Evolutionary conservation across 2,329 filamentous ascomycete genomes (phyloP).

Genomic region (Chaetomiaceae sp.): DNA sequence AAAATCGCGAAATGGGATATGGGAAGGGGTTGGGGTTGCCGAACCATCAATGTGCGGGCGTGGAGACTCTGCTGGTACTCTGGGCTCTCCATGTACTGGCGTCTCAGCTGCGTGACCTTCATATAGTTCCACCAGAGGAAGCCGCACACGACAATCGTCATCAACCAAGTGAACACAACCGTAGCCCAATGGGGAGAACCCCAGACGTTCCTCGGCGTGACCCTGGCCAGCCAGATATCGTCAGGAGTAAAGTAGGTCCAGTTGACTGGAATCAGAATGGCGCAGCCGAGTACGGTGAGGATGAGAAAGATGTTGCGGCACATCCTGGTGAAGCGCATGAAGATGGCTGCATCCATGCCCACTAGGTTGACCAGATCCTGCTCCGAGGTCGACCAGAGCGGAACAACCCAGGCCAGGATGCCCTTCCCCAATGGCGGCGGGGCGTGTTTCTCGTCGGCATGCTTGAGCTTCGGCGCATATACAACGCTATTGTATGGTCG

Average conservation of each 20-base stretch:
- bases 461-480: slow-evolving; percentile 89
- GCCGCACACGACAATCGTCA: slow-evolving; percentile 69
- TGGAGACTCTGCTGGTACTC: slow-evolving; percentile 89
- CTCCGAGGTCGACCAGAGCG: slow-evolving; percentile 75
- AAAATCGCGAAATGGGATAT: neutral
- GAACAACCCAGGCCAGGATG: slow-evolving; percentile 81
- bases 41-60: slow-evolving; percentile 65
- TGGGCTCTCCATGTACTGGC: slow-evolving; percentile 74
- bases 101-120: slow-evolving; percentile 64
- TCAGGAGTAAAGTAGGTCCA: slow-evolving; percentile 46
- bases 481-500: slow-evolving; percentile 88
- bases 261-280: slow-evolving; percentile 79
- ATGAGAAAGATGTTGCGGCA: slow-evolving; percentile 81
- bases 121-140: slow-evolving; percentile 92
- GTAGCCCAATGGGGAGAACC: slow-evolving; percentile 54
- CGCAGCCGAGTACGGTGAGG: slow-evolving; percentile 67
- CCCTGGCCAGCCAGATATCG: slow-evolving; percentile 49
- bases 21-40: slow-evolving; percentile 26
- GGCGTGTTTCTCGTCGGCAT: slow-evolving; percentile 84
- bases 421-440: slow-evolving; percentile 83
- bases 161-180: slow-evolving; percentile 57
- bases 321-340: slow-evolving; percentile 86
- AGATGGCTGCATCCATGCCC: slow-evolving; percentile 86
- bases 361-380: slow-evolving; percentile 72
- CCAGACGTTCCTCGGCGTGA: slow-evolving; percentile 56